Evolutionary conservation across 2,329 filamentous ascomycete species (phyloP), one percentile per base, ranked within the genome.

Genomic region (Nemania abortiva): DNA sequence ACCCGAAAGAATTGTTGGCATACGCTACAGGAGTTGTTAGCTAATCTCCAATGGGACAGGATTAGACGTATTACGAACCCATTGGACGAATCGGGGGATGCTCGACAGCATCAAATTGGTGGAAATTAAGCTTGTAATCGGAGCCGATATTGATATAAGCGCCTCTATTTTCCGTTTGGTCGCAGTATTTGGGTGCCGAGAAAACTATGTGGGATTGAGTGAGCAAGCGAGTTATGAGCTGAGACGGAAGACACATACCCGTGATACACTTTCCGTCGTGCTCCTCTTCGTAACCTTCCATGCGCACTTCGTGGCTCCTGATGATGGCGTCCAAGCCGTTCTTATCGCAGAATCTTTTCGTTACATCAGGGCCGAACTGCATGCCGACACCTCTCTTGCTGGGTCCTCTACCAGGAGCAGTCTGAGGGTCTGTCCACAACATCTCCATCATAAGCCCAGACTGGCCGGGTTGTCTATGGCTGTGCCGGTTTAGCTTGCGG

Each of bases 391-490:
- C 96, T 79, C 96, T 90, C 86, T 99, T 99, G 85, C 94, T 97
- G 53, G 96, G 96, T 9, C 95, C 94, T 74, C 96, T 90, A 61
- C 96, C 96, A 31, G 92, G 90, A 74, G 90, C 87, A 0, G 92
- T 87, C 80, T 99, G 96, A 2, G 96, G 96, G 79, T 99, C 96
- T 0, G 96, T 98, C 96, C 96, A 99, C 55, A 99, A 88, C 96
- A 99, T 99, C 83, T 99, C 96, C 96, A 99, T 99, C 96, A 99
- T 99, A 76, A 99, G 84, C 15, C 96, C 96, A 57, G 92, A 84
- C 81, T 99, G 96, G 37, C 96, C 96, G 2, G 96, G 95, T 77
- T 98, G 95, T 70, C 93, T 88, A 82, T 98, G 96, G 79, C 89
- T 90, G 83, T 98, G 95, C 73, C 95, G 88, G 82, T 98, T 91